Conservation (phyloP, 1,284 basidiomycete species). For the Mycosarcoma maydis region DNA sequence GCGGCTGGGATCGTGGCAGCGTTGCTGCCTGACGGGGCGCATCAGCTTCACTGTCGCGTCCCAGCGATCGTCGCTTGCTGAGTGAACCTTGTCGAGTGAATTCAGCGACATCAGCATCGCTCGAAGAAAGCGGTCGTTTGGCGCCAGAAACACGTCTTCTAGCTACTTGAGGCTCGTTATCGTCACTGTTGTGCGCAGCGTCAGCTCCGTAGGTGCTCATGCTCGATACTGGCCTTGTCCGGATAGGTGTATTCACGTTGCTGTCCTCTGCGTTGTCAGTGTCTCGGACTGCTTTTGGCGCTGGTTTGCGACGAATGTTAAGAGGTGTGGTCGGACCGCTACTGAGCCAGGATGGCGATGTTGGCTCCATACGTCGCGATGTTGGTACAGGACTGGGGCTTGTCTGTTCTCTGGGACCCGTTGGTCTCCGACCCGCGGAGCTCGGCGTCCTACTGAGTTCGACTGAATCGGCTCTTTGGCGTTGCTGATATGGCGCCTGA, state of each 20-base stretch:
- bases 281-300: conserved; percentile 4
- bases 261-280: conserved; percentile 3
- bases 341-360: conserved; percentile 18
- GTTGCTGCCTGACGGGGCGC: background rate
- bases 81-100: conserved; percentile 9
- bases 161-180: background rate
- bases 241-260: conserved; percentile 7
- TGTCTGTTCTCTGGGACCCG: conserved; percentile 38
- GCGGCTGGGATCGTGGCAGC: conserved; percentile 12
- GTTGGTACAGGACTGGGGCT: conserved; percentile 23
- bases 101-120: conserved; percentile 6
- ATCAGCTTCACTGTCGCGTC: background rate
- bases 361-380: conserved; percentile 3
- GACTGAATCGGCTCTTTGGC: conserved; percentile 30
- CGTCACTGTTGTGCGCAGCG: background rate
- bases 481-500: conserved; percentile 31
- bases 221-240: conserved; percentile 17
- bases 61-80: conserved; percentile 27
- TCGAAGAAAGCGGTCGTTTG: conserved; percentile 20
- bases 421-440: conserved; percentile 43
- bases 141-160: conserved; percentile 22
- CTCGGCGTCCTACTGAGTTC: conserved; percentile 43
- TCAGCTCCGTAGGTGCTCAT: conserved; percentile 9
- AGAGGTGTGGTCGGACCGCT: conserved; percentile 32
- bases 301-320: conserved; percentile 40